Evolutionary conservation across 805 yeast species (phyloP).

Genomic region (Metschnikowia koreensis): DNA sequence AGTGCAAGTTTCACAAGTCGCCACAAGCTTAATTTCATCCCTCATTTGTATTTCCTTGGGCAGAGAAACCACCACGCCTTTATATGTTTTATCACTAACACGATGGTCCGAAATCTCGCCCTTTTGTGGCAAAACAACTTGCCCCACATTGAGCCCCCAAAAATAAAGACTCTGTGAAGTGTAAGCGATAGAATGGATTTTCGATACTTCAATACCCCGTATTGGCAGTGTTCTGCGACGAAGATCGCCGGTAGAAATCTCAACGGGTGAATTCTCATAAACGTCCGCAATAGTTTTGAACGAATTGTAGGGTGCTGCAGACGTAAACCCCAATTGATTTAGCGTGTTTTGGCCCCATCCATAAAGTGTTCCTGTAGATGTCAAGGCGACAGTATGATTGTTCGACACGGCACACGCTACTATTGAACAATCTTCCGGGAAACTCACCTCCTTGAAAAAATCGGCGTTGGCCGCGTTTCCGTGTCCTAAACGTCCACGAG

Average conservation of each 20-base stretch:
- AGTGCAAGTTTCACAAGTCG: slow-evolving; percentile 69
- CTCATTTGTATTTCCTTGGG: slow-evolving; percentile 44
- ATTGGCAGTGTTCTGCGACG: slow-evolving; percentile 23
- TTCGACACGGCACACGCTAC: slow-evolving; percentile 51
- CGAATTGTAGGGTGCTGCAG: slow-evolving; percentile 14
- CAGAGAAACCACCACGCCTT: slow-evolving; percentile 37
- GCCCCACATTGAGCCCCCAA: slow-evolving; percentile 86
- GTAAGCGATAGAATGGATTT: slow-evolving; percentile 64
- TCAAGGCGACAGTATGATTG: slow-evolving; percentile 65
- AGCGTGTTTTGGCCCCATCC: slow-evolving; percentile 77
- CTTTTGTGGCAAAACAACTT: slow-evolving; percentile 41
- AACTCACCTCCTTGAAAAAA: slow-evolving; percentile 43
- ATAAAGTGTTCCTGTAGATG: slow-evolving; percentile 52
- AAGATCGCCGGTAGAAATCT: slow-evolving; percentile 43
- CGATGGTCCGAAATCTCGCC: slow-evolving; percentile 21
- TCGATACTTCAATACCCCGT: slow-evolving; percentile 58
- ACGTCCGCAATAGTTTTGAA: slow-evolving; percentile 24
- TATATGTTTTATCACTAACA: slow-evolving; percentile 26
- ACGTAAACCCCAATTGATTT: slow-evolving; percentile 59
- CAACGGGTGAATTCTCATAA: slow-evolving; percentile 39
- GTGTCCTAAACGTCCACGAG: slow-evolving; percentile 71
- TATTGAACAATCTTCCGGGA: slow-evolving; percentile 28
- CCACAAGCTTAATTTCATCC: slow-evolving; percentile 53
- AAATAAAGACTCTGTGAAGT: slow-evolving; percentile 47
- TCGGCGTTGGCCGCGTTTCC: slow-evolving; percentile 38